Evolutionary conservation across 2,329 filamentous ascomycete genomes (phyloP), one percentile per base, ranked within the genome.

Genomic region (Hypocrella siamensis): DNA sequence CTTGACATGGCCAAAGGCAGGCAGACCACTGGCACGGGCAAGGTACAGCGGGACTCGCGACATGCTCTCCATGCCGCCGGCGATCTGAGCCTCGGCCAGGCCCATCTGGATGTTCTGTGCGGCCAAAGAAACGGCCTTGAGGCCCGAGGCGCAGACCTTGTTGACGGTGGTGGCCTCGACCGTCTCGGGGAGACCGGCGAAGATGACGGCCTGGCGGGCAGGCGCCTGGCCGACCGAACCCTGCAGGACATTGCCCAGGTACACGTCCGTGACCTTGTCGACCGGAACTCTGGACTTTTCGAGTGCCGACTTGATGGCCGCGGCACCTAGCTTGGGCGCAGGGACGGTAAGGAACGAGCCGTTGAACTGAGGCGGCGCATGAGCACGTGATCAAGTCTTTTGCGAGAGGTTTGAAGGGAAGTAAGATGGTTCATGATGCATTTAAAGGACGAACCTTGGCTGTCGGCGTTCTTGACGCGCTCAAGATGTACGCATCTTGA

Each of bases 1-100:
- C 56, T 80, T 80, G 43, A 90, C 65, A 46, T 93, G 75, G 21
- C 90, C 90, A 47, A 96, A 94, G 0, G 84, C 63, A 1, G 86
- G 82, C 43, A 90, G 65, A 39, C 79, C 72, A 47, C 75, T 83
- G n/a, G 84, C 74, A 19, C 90, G 75, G 6, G 80, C 75, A 19
- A 92, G 60, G 51, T 94, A 96, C 57, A 92, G 92, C 3, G 90
- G 90, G 4, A 93, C 84, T 25, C 80, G 71, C 5, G 82, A 83
- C 90, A 98, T 98, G 57, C 83, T 94, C 62, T 98, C 90, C 81
- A 98, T 94, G 33, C 90, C 90, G 39, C 90, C 90, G 2, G 90
- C 90, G 6, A 96, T 67, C 52, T 93, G 81, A 1, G 81, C 86
- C 47, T 93, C 82, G 12, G 84, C 73, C 8, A 93, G 67, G 5